These are phyloP conservation scores for Arthroderma sp. DNA, from an alignment of 2,329 filamentous ascomycete genomes.

Conservation along the genomic window DNA sequence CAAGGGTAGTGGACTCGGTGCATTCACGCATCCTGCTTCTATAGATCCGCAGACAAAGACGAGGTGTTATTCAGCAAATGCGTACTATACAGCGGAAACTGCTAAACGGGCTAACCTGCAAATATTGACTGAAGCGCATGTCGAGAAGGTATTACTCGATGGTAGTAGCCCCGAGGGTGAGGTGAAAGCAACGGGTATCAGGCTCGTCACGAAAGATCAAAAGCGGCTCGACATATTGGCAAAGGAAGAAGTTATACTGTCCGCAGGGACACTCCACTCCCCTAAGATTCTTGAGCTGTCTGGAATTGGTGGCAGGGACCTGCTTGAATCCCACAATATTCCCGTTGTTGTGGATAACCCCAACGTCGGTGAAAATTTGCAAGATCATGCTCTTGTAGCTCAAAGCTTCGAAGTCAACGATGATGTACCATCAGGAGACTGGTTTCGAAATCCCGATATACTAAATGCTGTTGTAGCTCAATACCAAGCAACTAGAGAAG, in stretches of 20 bases:
- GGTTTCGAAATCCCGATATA: slow-evolving; percentile 1
- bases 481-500: not conserved
- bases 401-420: slow-evolving; percentile 11
- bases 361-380: slow-evolving; percentile 10
- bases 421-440: slow-evolving; percentile 16
- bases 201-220: too few relatives aligned
- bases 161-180: not conserved
- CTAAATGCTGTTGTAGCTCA: not conserved
- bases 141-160: not conserved
- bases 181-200: not conserved
- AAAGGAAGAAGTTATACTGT: slow-evolving; percentile 45
- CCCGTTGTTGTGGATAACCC: slow-evolving; percentile 24
- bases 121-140: not conserved
- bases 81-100: not conserved
- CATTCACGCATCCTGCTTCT: slow-evolving; percentile 21
- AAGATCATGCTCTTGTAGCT: slow-evolving; percentile 15
- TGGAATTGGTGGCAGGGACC: slow-evolving; percentile 23
- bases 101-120: not conserved
- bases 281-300: slow-evolving; percentile 46
- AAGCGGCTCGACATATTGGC: too few relatives aligned
- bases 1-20: slow-evolving; percentile 14
- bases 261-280: slow-evolving; percentile 61
- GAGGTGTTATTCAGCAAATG: not conserved
- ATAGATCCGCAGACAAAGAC: slow-evolving; percentile 13
- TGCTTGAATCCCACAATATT: not conserved